These are phyloP conservation scores for Mucor saturninus DNA, from an alignment of 371 early-diverging fungal species.

Conservation along the genomic window DNA sequence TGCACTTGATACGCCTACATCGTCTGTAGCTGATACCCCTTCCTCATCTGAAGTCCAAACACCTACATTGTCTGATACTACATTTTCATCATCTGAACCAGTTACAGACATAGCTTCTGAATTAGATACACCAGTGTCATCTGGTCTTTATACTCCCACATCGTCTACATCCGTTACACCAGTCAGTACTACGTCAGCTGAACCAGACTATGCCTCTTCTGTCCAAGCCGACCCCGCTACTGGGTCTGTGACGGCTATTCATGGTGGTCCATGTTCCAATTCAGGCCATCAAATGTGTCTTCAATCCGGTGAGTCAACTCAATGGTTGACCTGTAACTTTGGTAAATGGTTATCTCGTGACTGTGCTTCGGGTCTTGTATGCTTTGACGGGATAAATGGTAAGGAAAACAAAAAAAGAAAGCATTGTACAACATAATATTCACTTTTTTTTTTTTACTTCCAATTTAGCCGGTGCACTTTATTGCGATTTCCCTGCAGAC, in stretches of 20 bases:
- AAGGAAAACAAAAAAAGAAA: background rate
- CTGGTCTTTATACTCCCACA: too few relatives aligned
- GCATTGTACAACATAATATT: too few relatives aligned
- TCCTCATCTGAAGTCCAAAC: background rate
- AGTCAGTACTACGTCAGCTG: too few relatives aligned
- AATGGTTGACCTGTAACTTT: conserved; percentile 41
- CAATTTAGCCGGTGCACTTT: background rate
- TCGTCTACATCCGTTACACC: conserved; percentile 4
- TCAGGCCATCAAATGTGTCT: conserved; percentile 36
- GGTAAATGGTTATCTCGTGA: conserved; percentile 37
- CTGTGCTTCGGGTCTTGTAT: conserved; percentile 34
- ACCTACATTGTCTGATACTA: too few relatives aligned
- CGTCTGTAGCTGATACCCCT: background rate
- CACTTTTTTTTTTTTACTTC: background rate
- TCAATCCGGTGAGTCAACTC: conserved; percentile 18
- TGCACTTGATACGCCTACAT: background rate
- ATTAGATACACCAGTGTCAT: too few relatives aligned
- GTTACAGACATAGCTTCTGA: too few relatives aligned
- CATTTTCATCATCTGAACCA: too few relatives aligned
- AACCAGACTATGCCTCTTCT: too few relatives aligned
- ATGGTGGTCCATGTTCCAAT: conserved; percentile 8
- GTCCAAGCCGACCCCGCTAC: background rate
- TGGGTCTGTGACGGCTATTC: background rate
- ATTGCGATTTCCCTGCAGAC: background rate
- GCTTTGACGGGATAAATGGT: conserved; percentile 24